These are phyloP conservation scores for Chlorencoelia australis DNA, from an alignment of 2,329 filamentous ascomycete species.

Conservation along the genomic window DNA sequence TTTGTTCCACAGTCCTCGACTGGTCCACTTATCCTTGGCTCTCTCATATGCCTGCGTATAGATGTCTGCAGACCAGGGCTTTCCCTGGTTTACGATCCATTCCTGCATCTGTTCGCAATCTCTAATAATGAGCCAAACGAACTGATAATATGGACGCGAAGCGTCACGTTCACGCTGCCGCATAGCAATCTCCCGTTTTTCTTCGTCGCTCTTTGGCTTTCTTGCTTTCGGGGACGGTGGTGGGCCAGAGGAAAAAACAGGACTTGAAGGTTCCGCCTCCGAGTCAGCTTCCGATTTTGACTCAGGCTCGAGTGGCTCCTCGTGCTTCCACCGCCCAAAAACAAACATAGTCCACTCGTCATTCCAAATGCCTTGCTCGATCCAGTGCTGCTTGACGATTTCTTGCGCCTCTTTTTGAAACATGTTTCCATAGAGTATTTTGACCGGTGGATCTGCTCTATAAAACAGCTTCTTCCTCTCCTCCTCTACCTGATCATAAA, in stretches of 20 bases:
- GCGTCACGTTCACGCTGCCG: conserved; percentile 14
- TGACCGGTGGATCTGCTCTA: conserved; percentile 1
- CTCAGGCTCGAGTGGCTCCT: conserved; percentile 10
- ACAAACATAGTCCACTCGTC: conserved; percentile 5
- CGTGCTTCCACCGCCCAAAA: conserved; percentile 10
- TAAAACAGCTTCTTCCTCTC: conserved; percentile 10
- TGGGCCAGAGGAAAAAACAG: conserved; percentile 3
- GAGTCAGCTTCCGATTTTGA: conserved; percentile 9
- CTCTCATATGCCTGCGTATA: conserved; percentile 24
- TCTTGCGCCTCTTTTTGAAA: conserved; percentile 8
- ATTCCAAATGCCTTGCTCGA: conserved; percentile 22
- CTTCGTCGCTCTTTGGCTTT: conserved; percentile 7
- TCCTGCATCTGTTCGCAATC: conserved; percentile 23
- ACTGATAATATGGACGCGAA: conserved; percentile 23
- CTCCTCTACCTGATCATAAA: conserved; percentile 6
- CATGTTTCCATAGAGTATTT: neutral
- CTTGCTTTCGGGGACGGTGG: conserved; percentile 1
- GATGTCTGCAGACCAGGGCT: conserved; percentile 15
- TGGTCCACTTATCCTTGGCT: conserved; percentile 24
- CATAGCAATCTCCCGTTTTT: conserved; percentile 8
- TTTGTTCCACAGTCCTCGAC: conserved; percentile 23
- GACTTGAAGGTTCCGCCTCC: conserved; percentile 5
- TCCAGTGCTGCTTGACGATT: conserved; percentile 20
- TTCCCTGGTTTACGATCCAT: conserved; percentile 16
- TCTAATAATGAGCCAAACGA: conserved; percentile 19